Base-by-base conservation (phyloP, 2,329 filamentous ascomycete species). In the Claviceps cyperi region DNA sequence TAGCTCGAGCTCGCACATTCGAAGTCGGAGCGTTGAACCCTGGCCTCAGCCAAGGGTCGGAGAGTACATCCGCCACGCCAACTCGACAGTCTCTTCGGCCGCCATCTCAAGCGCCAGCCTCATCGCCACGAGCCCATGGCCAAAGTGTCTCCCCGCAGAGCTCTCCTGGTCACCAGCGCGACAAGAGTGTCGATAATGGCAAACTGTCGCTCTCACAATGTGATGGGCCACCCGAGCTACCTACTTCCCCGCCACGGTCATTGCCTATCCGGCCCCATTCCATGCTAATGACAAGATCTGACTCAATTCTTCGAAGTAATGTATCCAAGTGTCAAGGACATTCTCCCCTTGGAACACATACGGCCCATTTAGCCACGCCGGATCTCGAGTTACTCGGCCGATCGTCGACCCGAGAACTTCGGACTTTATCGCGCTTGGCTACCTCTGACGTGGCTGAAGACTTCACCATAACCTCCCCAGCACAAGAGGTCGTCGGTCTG, bases 351-450 rank as follows among this genome's bases (percentile, higher is more conserved):
- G 64, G 54, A 53, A 64, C 53, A 22, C 61, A 67, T 52, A 69
- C 59, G 61, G 67, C 63, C 52, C 66, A 59, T 57, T 69, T 89
- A 15, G 76, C 73, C 7, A 73, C 78, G 0, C 83, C 86, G 2
- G 89, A 96, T 55, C 73, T 97, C 11, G 79, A 89, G 63, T 83
- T 80, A 36, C 74, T 98, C 17, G 84, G 91, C 51, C 86, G 86
- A 58, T 97, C 92, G 0, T 86, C 91, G 0, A 97, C 92, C 1
- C 83, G 84, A 51, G 87, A 98, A 64, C 76, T 98, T 21, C 83
- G 90, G 43, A 90, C 88, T 0, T 72, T 97, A 38, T 95, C 91
- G 6, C 84, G 82, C 58, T 78, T 94, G 56, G 86, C 88, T 1
- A 79, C 91, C 59, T 80, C 81, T 44, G 83, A 79, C 3, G 80